Evolutionary conservation across 2,329 filamentous ascomycete species (phyloP).

Genomic region (Diaporthe sp.): DNA sequence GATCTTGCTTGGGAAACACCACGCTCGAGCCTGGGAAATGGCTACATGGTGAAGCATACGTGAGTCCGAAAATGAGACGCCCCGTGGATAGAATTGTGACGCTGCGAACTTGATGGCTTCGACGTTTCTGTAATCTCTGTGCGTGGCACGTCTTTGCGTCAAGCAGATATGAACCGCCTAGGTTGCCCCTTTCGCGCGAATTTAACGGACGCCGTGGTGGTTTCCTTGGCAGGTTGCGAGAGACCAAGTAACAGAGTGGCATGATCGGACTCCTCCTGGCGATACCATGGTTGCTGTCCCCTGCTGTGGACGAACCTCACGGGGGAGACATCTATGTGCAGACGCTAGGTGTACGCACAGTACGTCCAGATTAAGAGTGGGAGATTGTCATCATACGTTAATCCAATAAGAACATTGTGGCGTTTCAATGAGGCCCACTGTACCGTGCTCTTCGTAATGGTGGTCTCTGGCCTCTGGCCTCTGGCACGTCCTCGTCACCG

Average conservation of each 20-base stretch:
- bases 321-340: background rate
- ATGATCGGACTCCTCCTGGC: background rate
- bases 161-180: background rate
- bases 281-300: background rate
- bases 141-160: background rate
- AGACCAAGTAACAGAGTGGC: background rate
- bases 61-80: background rate
- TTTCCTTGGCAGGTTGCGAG: background rate
- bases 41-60: background rate
- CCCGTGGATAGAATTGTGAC: background rate
- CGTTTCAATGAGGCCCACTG: background rate
- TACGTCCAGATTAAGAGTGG: background rate
- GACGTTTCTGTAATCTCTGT: background rate
- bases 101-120: background rate
- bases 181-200: background rate
- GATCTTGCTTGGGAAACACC: background rate
- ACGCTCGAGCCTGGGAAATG: background rate
- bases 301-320: background rate
- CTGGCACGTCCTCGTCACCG: constrained; percentile 5
- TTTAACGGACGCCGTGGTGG: background rate
- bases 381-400: background rate
- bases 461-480: constrained; percentile 1
- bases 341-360: background rate
- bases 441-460: constrained; percentile 8
- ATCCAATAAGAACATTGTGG: constrained; percentile 9